Percentiles rank a stretch among this genome's conserved stretches.
These are phyloP conservation scores for Lentinula sp. DNA, from an alignment of 768 basidiomycete species.

Conservation along the genomic window DNA sequence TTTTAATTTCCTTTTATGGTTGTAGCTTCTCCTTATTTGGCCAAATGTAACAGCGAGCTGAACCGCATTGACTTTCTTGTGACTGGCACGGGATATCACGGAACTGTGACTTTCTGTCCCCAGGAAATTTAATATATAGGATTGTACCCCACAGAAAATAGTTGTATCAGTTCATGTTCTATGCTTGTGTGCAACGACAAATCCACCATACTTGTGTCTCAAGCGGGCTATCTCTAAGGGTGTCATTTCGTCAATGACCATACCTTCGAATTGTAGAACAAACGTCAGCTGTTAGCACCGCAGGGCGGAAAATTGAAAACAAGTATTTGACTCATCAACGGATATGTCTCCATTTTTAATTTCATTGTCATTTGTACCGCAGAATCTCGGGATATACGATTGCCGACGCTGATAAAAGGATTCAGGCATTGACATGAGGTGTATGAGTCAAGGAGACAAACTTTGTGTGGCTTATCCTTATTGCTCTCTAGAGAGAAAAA, in stretches of 20 bases:
- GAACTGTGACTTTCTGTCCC: no score
- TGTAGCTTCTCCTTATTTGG: no score
- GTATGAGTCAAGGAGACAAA: conserved; percentile 15
- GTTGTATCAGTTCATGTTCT: no score
- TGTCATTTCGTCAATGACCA: conserved; percentile 50
- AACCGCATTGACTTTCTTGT: no score
- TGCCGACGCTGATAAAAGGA: conserved; percentile 50
- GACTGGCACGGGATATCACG: no score
- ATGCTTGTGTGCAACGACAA: neutral
- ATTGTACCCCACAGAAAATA: neutral
- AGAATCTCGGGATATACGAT: conserved; percentile 64
- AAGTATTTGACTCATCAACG: conserved; percentile 39
- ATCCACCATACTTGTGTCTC: conserved; percentile 17
- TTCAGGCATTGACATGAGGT: neutral
- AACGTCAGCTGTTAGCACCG: conserved; percentile 12
- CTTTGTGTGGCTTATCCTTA: conserved; percentile 40
- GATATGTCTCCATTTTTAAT: conserved; percentile 30
- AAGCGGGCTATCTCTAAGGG: conserved; percentile 66
- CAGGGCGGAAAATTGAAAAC: conserved; percentile 15
- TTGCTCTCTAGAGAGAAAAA: neutral
- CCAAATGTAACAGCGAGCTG: no score
- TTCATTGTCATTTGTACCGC: conserved; percentile 18
- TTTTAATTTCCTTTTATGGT: no score
- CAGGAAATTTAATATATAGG: no score
- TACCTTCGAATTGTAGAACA: conserved; percentile 20